Evolutionary conservation across 129 eudicot species (phyloP).

Genomic region (Artemisia annua): DNA sequence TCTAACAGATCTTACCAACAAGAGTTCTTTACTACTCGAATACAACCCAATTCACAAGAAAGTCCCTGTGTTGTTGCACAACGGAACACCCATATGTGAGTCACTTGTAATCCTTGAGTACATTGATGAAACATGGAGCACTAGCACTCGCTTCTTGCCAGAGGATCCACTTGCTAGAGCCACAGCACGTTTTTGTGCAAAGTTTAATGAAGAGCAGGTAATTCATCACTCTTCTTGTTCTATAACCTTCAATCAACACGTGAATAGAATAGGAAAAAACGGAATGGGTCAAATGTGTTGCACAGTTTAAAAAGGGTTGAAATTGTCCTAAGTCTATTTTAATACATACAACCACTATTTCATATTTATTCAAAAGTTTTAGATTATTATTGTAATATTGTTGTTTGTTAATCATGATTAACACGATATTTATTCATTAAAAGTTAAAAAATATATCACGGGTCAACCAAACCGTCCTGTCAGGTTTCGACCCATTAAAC

Average conservation of each 20-base stretch:
- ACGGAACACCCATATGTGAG: conserved; percentile 53
- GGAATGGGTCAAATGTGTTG: too few species aligned
- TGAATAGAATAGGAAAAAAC: background rate
- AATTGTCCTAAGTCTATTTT: too few species aligned
- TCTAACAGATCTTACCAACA: too few species aligned
- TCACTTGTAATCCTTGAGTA: conserved; percentile 32
- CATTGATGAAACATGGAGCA: conserved; percentile 43
- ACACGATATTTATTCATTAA: too few species aligned
- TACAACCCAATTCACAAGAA: conserved; percentile 59
- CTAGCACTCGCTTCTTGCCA: conserved; percentile 42
- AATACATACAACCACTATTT: too few species aligned
- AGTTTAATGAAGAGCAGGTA: conserved; percentile 61
- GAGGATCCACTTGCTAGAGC: conserved; percentile 60
- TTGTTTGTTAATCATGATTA: too few species aligned
- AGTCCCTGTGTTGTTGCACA: conserved; percentile 62
- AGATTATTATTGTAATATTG: too few species aligned
- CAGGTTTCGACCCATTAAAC: too few species aligned
- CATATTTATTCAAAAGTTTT: too few species aligned
- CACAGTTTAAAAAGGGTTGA: too few species aligned
- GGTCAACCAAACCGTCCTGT: too few species aligned
- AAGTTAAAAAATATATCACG: too few species aligned
- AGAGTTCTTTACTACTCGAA: conserved; percentile 29
- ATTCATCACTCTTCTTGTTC: background rate
- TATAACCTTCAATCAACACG: background rate
- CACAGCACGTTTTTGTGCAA: conserved; percentile 63